phyloP scores from a whole-genome alignment of 1,284 basidiomycete species.

The Vanrija pseudolonga region DNA sequence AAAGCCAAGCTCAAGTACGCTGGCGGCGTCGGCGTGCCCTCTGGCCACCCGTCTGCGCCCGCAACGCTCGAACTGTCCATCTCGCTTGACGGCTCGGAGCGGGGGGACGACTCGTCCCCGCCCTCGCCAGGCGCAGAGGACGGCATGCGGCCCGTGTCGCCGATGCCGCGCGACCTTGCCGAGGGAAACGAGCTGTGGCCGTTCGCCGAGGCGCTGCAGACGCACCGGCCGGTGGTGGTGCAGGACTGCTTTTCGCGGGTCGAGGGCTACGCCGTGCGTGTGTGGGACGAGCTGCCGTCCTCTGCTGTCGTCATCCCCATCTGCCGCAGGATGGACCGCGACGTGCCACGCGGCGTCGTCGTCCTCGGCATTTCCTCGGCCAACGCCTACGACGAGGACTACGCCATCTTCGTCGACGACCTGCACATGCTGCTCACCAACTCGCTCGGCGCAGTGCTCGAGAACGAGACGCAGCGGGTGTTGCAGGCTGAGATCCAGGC shows the following conservation, averaged over 20 bases:
- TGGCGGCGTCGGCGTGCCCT: conserved; percentile 42
- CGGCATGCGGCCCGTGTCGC: too few relatives aligned
- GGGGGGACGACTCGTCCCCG: too few relatives aligned
- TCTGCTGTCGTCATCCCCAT: conserved; percentile 50
- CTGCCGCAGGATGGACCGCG: conserved; percentile 36
- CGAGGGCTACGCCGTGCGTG: conserved; percentile 36
- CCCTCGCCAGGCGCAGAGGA: too few relatives aligned
- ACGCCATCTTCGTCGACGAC: conserved; percentile 34
- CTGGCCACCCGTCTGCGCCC: conserved; percentile 34
- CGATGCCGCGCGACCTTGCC: too few relatives aligned
- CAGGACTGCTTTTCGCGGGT: conserved; percentile 40
- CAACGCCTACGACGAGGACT: conserved; percentile 43
- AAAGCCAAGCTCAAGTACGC: conserved; percentile 4
- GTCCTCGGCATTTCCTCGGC: conserved; percentile 47
- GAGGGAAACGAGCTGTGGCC: conserved; percentile 29
- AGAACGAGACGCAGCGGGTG: too few relatives aligned
- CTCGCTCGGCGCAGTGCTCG: too few relatives aligned
- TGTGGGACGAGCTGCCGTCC: conserved; percentile 46
- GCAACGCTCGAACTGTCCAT: neutral
- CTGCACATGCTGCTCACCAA: too few relatives aligned
- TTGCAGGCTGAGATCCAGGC: too few relatives aligned
- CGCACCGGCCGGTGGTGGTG: conserved; percentile 35
- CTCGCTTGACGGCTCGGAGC: too few relatives aligned
- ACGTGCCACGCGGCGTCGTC: conserved; percentile 37
- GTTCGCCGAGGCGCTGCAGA: conserved; percentile 36